Evolutionary conservation across 2,329 filamentous ascomycete species (phyloP), one percentile per base, ranked within the genome.

Genomic region (Ascocoryne sarcoides): DNA sequence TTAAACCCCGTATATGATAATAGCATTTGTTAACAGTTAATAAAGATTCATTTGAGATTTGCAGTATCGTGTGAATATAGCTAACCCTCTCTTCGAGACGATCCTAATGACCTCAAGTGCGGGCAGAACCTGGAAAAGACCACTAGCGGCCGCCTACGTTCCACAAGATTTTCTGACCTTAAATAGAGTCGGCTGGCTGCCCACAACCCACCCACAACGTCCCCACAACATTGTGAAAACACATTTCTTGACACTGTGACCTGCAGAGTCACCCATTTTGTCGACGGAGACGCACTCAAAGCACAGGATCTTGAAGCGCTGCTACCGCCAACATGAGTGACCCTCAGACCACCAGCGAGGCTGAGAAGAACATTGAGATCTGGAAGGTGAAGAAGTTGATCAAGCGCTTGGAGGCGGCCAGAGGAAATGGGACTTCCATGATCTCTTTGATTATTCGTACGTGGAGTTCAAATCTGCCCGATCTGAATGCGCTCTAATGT

Each of bases 301-400:
- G 7, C 23, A 7, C 23, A 12, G 12, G 7, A 26, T 7, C 23
- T 26, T 26, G 23, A 26, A 19, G 2, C n/a, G 16, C 29, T 15
- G 8, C 43, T 39, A 47, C 46, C 43, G 47, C 49, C 76, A 89
- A 69, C 59, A 94, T 94, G 87, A 89, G 84, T 71, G 81, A 88
- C 68, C 72, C 82, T 60, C 79, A 86, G 69, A 78, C 79, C 64
- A 78, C 79, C 64, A 89, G 82, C 70, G 92, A 96, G 69, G 90
- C 90, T 57, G 92, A 98, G 78, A 96, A 96, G 79, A 98, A 96
- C 68, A 82, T 82, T 59, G 78, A 82, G 68, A 82, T 82, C 71
- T 89, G 84, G 85, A 95, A 98, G 82, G 89, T 98, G 62, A 98
- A 98, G 78, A 98, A 98, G 75, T 74, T 98, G 62, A 95, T 98